Percentiles rank a stretch among this genome's conserved stretches.
phyloP scores from a whole-genome alignment of 1,284 basidiomycete species.

The Sanguinoderma infundibulare region DNA sequence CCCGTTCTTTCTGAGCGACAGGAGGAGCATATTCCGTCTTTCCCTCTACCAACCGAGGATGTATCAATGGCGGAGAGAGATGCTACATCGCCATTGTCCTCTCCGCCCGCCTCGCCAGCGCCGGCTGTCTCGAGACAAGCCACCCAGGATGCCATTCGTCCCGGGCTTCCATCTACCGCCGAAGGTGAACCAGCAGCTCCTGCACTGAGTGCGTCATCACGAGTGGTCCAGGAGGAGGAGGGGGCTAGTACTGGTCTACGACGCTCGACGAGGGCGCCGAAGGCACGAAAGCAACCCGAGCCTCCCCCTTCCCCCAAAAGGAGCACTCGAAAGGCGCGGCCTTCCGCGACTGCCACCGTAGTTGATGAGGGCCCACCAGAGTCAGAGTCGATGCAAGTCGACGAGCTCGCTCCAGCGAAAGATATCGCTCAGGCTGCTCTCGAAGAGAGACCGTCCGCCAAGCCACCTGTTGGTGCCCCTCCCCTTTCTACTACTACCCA shows the following conservation, averaged over 20 bases:
- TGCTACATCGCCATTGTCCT: slow-evolving; percentile 13
- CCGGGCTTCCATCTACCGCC: background rate
- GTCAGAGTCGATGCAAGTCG: background rate
- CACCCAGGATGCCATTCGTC: background rate
- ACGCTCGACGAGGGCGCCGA: slow-evolving; percentile 21
- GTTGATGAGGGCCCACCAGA: background rate
- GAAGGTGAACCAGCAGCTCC: background rate
- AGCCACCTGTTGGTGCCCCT: background rate
- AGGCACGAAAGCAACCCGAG: slow-evolving; percentile 12
- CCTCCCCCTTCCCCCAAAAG: slow-evolving; percentile 7
- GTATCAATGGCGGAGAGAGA: background rate
- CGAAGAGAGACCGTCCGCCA: background rate
- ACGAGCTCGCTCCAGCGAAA: background rate
- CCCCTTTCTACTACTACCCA: too few species aligned
- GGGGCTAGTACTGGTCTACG: slow-evolving; percentile 6
- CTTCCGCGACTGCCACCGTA: background rate
- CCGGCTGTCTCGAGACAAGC: background rate
- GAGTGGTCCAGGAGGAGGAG: background rate
- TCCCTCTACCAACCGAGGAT: background rate
- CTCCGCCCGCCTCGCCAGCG: background rate
- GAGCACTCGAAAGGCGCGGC: background rate
- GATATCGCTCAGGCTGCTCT: background rate
- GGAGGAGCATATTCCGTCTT: background rate
- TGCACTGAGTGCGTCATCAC: background rate
- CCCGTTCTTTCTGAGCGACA: background rate